phyloP scores from a whole-genome alignment of 768 basidiomycete genomes.

The Sporobolomyces phaffii region DNA sequence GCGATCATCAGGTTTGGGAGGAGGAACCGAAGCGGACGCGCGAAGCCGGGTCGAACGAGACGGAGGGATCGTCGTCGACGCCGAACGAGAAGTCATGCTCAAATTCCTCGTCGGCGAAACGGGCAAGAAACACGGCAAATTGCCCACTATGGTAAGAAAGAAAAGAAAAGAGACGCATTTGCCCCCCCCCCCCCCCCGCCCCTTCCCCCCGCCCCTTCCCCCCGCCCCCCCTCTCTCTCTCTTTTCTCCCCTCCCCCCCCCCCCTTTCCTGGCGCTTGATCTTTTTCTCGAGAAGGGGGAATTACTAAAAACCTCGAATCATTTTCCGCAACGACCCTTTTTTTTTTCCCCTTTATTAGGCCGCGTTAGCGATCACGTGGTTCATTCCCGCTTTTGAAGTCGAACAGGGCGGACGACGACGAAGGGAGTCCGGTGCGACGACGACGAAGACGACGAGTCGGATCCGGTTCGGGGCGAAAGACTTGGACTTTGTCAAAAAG shows the following conservation, averaged over 20 bases:
- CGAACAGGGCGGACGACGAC: background rate
- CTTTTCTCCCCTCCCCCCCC: background rate
- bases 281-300: too few species aligned
- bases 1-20: background rate
- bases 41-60: background rate
- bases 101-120: slow-evolving; percentile 23
- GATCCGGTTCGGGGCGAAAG: slow-evolving; percentile 10
- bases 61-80: slow-evolving; percentile 28
- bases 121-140: slow-evolving; percentile 27
- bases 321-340: too few species aligned
- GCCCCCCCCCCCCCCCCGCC: too few species aligned
- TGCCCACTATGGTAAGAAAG: slow-evolving; percentile 27
- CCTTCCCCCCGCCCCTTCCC: too few species aligned
- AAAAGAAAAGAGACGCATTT: too few species aligned
- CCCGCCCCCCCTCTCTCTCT: too few species aligned
- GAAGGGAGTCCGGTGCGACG: too few species aligned
- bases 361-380: slow-evolving; percentile 27
- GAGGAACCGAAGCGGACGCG: background rate
- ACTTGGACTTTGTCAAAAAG: slow-evolving; percentile 30
- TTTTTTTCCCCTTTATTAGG: slow-evolving; percentile 19
- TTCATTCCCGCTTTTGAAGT: slow-evolving; percentile 32
- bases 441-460: too few species aligned
- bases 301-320: too few species aligned
- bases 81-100: slow-evolving; percentile 24
- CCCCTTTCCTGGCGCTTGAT: too few species aligned